Evolutionary conservation across 768 basidiomycete genomes (phyloP).

Genomic region (Macrolepiota fuliginosa): DNA sequence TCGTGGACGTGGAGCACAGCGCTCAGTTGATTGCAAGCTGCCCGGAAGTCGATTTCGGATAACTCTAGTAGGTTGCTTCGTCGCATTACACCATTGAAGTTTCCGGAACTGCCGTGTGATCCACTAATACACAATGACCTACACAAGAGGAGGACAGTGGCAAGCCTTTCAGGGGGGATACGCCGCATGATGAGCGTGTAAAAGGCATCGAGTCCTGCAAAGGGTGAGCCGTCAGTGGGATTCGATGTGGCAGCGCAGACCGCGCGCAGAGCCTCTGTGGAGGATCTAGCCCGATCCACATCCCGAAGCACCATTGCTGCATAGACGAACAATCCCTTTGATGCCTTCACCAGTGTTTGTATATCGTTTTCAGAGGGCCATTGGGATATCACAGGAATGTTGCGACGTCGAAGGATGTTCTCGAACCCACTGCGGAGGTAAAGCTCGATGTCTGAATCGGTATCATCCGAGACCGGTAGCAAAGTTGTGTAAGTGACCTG

Average conservation of each 20-base stretch:
- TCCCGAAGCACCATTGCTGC: constrained; percentile 20
- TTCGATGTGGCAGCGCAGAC: neutral
- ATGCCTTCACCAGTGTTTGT: constrained; percentile 14
- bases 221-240: neutral
- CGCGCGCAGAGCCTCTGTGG: neutral
- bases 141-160: neutral
- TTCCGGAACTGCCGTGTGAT: neutral
- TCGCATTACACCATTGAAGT: neutral
- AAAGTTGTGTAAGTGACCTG: neutral
- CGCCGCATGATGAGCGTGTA: constrained; percentile 12
- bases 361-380: constrained; percentile 18
- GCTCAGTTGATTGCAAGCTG: neutral
- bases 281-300: constrained; percentile 6
- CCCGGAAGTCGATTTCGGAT: neutral
- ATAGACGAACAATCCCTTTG: constrained; percentile 25
- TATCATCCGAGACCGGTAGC: neutral
- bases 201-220: constrained; percentile 14
- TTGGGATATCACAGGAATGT: neutral
- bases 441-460: constrained; percentile 1
- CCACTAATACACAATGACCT: neutral
- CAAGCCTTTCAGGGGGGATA: constrained; percentile 24
- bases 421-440: constrained; percentile 6
- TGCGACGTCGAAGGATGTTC: neutral
- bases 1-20: neutral
- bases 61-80: neutral